Conservation (phyloP, 169 alveolate genomes). For the Cryptosporidium parvum region DNA sequence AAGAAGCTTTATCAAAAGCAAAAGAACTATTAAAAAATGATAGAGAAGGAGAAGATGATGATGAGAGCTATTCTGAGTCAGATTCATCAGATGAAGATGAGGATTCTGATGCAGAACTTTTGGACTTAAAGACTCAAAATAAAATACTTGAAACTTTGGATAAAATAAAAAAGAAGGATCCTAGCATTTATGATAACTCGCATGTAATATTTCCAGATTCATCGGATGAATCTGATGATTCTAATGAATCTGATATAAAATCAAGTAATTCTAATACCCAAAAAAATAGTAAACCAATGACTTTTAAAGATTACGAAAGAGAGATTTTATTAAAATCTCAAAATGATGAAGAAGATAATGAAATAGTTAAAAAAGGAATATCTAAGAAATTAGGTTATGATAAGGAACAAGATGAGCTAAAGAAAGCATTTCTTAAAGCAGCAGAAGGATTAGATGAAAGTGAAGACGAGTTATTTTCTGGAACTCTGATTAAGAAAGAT, state of each 20-base stretch:
- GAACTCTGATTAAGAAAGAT: constrained; percentile 37
- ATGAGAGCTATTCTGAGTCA: constrained; percentile 12
- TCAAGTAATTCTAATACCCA: not conserved
- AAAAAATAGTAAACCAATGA: constrained; percentile 28
- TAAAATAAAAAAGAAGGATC: constrained; percentile 82
- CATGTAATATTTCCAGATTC: constrained; percentile 78
- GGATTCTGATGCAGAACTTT: constrained; percentile 83
- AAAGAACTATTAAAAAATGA: constrained; percentile 31
- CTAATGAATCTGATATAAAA: not conserved
- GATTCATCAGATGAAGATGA: constrained; percentile 79
- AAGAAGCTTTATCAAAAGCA: constrained; percentile 63
- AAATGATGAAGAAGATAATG: constrained; percentile 23
- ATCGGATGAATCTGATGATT: not conserved
- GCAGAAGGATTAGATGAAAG: constrained; percentile 49
- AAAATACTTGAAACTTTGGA: constrained; percentile 82
- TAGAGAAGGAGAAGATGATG: constrained; percentile 7
- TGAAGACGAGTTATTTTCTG: constrained; percentile 39
- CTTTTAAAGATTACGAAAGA: constrained; percentile 76
- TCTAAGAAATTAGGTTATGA: constrained; percentile 23
- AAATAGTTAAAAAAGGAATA: constrained; percentile 9
- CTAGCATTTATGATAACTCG: constrained; percentile 81
- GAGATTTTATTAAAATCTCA: constrained; percentile 29
- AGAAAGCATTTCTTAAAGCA: constrained; percentile 73
- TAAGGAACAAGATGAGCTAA: constrained; percentile 72
- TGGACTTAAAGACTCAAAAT: constrained; percentile 82